Percentiles rank a stretch among this genome's conserved stretches.
These are phyloP conservation scores for Xylaria digitata DNA, from an alignment of 2,329 filamentous ascomycete genomes.

Conservation along the genomic window DNA sequence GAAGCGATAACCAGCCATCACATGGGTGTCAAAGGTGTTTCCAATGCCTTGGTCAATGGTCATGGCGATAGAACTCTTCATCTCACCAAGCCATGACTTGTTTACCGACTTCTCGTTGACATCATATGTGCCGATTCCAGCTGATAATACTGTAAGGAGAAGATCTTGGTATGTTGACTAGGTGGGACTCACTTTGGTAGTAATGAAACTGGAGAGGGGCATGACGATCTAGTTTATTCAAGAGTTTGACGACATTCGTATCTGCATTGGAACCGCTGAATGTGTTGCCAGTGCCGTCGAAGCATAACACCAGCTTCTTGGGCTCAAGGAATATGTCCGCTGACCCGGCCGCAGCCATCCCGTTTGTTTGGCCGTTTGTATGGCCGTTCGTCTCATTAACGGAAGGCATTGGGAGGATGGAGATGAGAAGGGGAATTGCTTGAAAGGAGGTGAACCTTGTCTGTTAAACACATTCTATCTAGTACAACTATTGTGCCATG, in stretches of 20 bases:
- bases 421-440: background rate
- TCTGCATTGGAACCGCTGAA: constrained; percentile 61
- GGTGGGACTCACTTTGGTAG: constrained; percentile 57
- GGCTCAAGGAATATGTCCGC: constrained; percentile 24
- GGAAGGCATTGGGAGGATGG: constrained; percentile 6
- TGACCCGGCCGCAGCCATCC: background rate
- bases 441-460: background rate
- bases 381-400: constrained; percentile 16
- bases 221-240: constrained; percentile 59
- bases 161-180: too few relatives aligned
- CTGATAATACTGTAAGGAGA: constrained; percentile 41
- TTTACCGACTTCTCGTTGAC: constrained; percentile 57
- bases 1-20: constrained; percentile 64
- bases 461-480: constrained; percentile 10
- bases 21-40: constrained; percentile 62
- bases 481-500: background rate
- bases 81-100: constrained; percentile 50
- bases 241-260: constrained; percentile 65
- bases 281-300: constrained; percentile 61
- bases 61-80: constrained; percentile 53
- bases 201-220: constrained; percentile 60
- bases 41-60: constrained; percentile 58
- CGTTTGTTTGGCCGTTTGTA: constrained; percentile 15
- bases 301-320: constrained; percentile 59
- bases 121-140: constrained; percentile 64